Conservation (phyloP, 2,329 filamentous ascomycete species). For the Aspergillus piperis region DNA sequence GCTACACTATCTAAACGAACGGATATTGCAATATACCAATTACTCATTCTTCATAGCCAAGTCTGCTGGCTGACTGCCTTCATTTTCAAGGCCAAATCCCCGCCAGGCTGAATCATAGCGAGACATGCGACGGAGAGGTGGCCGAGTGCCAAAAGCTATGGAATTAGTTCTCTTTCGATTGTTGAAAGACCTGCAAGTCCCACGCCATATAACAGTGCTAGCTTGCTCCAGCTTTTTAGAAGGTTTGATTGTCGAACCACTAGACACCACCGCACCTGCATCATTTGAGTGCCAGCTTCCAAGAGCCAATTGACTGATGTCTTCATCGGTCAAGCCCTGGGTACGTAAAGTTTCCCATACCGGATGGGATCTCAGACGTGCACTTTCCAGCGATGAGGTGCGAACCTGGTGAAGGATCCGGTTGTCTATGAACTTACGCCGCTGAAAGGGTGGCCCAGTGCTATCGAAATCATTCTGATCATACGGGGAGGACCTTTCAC, state of each 20-base stretch:
- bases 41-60: background rate
- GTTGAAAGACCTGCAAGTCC: background rate
- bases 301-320: conserved; percentile 27
- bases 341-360: conserved; percentile 19
- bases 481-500: conserved; percentile 23
- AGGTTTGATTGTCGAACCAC: background rate
- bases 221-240: background rate
- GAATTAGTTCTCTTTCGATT: background rate
- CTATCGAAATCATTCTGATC: conserved; percentile 10
- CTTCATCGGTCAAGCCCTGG: conserved; percentile 20
- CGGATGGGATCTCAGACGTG: conserved; percentile 26
- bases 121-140: background rate
- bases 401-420: conserved; percentile 36
- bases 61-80: background rate
- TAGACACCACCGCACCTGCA: conserved; percentile 2
- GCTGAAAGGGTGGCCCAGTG: background rate
- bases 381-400: conserved; percentile 30
- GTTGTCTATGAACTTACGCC: conserved; percentile 27
- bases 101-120: background rate
- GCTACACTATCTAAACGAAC: too few species aligned
- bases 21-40: background rate
- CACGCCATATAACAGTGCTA: background rate
- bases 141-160: background rate
- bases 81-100: background rate
- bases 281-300: conserved; percentile 28